phyloP scores from a whole-genome alignment of 140 eudicot genomes.

The Anethum foeniculum region DNA sequence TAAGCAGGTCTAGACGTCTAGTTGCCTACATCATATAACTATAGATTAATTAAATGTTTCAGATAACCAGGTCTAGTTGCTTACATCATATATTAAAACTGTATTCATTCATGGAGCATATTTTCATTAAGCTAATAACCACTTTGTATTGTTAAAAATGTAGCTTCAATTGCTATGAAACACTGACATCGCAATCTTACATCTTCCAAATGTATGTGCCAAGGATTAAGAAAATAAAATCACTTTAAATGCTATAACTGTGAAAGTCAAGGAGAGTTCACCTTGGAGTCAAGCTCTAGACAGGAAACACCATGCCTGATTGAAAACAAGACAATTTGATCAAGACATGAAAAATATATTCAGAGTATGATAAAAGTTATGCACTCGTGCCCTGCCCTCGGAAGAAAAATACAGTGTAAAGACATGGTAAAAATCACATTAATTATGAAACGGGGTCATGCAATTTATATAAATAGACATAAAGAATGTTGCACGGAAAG shows the following conservation, averaged over 20 bases:
- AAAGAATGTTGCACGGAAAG: not conserved
- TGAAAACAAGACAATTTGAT: not conserved
- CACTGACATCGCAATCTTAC: not conserved
- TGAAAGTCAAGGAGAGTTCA: conserved; percentile 22
- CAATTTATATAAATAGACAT: not conserved
- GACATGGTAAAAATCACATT: not conserved
- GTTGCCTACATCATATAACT: not conserved
- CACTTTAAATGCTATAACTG: not conserved
- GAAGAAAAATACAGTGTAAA: not conserved
- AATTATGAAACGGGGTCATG: not conserved
- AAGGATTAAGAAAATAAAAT: not conserved
- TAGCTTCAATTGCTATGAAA: not conserved
- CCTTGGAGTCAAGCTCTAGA: conserved; percentile 78
- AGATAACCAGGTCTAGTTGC: not conserved
- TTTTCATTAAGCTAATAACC: not conserved
- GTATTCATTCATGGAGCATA: not conserved
- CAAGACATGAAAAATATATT: not conserved
- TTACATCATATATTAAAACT: not conserved
- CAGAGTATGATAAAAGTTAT: not conserved
- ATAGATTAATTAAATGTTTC: not conserved
- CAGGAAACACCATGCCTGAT: conserved; percentile 65
- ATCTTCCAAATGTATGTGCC: not conserved
- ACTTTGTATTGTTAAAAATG: not conserved
- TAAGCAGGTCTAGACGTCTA: no score
- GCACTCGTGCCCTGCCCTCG: not conserved